These are phyloP conservation scores for Candida chauliodis DNA, from an alignment of 805 yeast genomes.

Conservation along the genomic window DNA sequence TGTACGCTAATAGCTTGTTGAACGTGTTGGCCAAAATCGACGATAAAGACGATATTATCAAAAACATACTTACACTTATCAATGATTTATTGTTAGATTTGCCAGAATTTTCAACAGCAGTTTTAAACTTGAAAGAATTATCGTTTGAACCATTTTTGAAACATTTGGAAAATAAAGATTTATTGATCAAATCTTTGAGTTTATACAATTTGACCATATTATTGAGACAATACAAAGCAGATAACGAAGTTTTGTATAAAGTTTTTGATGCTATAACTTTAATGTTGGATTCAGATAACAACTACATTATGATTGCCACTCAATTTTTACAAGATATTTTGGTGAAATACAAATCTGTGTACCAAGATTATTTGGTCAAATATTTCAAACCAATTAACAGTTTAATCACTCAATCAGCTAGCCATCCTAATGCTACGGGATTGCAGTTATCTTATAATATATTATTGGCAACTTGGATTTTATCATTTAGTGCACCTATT, in stretches of 20 bases:
- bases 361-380: constrained; percentile 34
- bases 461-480: constrained; percentile 77
- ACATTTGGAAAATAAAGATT: constrained; percentile 53
- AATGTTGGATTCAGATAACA: constrained; percentile 36
- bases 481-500: constrained; percentile 65
- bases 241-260: constrained; percentile 32
- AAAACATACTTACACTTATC: constrained; percentile 58
- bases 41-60: constrained; percentile 60
- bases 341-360: constrained; percentile 48
- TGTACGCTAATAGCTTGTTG: constrained; percentile 53
- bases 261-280: constrained; percentile 36
- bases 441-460: constrained; percentile 83
- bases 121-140: constrained; percentile 41
- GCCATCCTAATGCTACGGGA: constrained; percentile 40
- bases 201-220: constrained; percentile 53
- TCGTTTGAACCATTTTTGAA: constrained; percentile 54
- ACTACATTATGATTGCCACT: constrained; percentile 54
- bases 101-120: constrained; percentile 33
- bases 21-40: constrained; percentile 48
- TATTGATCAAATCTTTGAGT: constrained; percentile 51
- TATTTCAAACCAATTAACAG: constrained; percentile 32
- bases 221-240: constrained; percentile 26
- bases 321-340: constrained; percentile 65
- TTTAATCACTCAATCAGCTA: constrained; percentile 27
- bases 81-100: constrained; percentile 51